A percentile compares a stretch with the other conserved stretches of the same genome.
Conservation (phyloP, 2,329 filamentous ascomycete genomes). For the Aspergillus ochraceoroseus region DNA sequence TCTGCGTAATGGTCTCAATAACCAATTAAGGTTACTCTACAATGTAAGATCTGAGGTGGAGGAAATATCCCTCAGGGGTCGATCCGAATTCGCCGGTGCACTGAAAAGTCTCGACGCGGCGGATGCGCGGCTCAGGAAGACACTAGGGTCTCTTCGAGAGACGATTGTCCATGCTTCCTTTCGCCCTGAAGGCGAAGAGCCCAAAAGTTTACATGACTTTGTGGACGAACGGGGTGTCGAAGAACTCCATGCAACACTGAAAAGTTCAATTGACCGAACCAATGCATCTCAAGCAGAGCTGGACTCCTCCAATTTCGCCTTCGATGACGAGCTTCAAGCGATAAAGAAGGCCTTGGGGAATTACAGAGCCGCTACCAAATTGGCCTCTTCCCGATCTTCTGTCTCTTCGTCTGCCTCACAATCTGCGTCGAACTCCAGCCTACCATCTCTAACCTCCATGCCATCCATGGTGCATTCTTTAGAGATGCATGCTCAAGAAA, state of each 20-base stretch:
- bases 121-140: conserved; percentile 53
- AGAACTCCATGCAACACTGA: conserved; percentile 53
- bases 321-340: conserved; percentile 66
- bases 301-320: conserved; percentile 54
- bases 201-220: conserved; percentile 60
- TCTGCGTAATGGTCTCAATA: conserved; percentile 56
- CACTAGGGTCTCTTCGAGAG: conserved; percentile 51
- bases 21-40: conserved; percentile 44
- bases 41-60: conserved; percentile 44
- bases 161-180: conserved; percentile 57
- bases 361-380: conserved; percentile 37
- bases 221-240: conserved; percentile 60
- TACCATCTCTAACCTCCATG: conserved; percentile 42
- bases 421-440: conserved; percentile 31
- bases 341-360: conserved; percentile 57
- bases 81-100: conserved; percentile 45
- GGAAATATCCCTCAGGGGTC: conserved; percentile 40
- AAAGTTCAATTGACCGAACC: conserved; percentile 57
- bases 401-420: conserved; percentile 32
- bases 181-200: conserved; percentile 45
- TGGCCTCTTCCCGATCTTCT: conserved; percentile 37
- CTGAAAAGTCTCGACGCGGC: conserved; percentile 56
- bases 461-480: conserved; percentile 57
- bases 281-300: conserved; percentile 57
- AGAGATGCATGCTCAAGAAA: conserved; percentile 70